These are phyloP conservation scores for Abortiporus biennis DNA, from an alignment of 1,284 basidiomycete species.

Conservation along the genomic window DNA sequence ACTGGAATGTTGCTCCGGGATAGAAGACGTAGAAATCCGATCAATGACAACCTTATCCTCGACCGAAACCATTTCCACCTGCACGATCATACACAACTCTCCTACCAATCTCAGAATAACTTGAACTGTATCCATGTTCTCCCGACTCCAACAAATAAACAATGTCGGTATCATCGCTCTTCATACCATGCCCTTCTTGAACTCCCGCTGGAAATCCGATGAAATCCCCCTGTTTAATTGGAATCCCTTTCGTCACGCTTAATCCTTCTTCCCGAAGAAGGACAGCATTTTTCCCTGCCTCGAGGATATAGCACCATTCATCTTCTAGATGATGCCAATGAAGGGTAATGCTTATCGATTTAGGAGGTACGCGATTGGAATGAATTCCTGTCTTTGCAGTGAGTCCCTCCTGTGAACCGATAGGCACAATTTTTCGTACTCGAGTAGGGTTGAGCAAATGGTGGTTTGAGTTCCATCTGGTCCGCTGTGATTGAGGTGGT, in stretches of 20 bases:
- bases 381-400: conserved; percentile 22
- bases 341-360: conserved; percentile 17
- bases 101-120: conserved; percentile 16
- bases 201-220: conserved; percentile 20
- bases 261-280: conserved; percentile 12
- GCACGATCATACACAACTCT: conserved; percentile 12
- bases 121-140: conserved; percentile 17
- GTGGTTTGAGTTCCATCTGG: no score
- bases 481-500: no score
- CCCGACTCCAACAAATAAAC: conserved; percentile 20
- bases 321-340: conserved; percentile 24
- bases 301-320: conserved; percentile 24
- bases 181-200: conserved; percentile 15
- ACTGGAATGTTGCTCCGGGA: no score
- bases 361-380: conserved; percentile 18
- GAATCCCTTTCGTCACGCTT: conserved; percentile 14
- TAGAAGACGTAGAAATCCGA: no score
- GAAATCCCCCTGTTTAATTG: conserved; percentile 20
- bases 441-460: conserved; percentile 10
- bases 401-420: conserved; percentile 20
- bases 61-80: neutral
- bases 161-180: conserved; percentile 16
- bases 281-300: conserved; percentile 18
- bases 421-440: conserved; percentile 14
- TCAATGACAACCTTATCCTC: no score